phyloP scores from a whole-genome alignment of 495 filamentous ascomycete species.

The Penicillium roqueforti region DNA sequence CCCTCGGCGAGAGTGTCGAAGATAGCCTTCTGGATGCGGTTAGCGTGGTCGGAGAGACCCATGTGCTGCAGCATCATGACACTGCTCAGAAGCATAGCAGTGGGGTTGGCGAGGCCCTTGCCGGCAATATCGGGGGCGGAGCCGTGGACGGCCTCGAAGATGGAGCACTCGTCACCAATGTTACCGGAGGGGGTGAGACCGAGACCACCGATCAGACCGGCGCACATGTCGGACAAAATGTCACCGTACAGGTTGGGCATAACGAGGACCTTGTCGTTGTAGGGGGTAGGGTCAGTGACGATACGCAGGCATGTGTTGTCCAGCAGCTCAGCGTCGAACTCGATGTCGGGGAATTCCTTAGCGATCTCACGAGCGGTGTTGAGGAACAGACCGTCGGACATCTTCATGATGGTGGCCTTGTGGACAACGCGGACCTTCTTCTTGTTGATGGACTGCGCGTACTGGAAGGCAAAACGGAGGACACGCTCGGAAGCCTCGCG shows the following conservation, averaged over 20 bases:
- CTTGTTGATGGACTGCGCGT: constrained; percentile 84
- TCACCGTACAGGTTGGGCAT: constrained; percentile 99
- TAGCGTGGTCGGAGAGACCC: constrained; percentile 79
- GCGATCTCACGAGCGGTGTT: constrained; percentile 74
- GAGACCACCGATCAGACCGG: constrained; percentile 94
- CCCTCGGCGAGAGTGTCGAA: constrained; percentile 93
- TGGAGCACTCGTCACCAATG: constrained; percentile 97
- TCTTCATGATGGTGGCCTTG: constrained; percentile 99
- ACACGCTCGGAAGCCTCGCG: constrained; percentile 89
- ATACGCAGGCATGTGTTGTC: constrained; percentile 99
- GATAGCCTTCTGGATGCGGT: constrained; percentile 86
- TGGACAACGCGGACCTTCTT: constrained; percentile 95
- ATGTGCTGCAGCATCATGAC: constrained; percentile 99
- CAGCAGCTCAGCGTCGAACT: constrained; percentile 94
- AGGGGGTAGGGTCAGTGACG: constrained; percentile 86
- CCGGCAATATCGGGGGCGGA: constrained; percentile 97
- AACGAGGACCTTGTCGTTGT: constrained; percentile 98
- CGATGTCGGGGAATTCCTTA: constrained; percentile 90
- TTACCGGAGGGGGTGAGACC: constrained; percentile 96
- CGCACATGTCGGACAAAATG: constrained; percentile 99
- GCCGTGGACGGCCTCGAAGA: constrained; percentile 99
- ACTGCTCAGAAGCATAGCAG: constrained; percentile 81
- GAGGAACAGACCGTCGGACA: constrained; percentile 97
- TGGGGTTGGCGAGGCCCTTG: constrained; percentile 92
- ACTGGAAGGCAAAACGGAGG: constrained; percentile 94